A percentile compares a stretch with the other conserved stretches of the same genome.
Evolutionary conservation across 306 rosid species (phyloP).

Genomic region (Acacia crassicarpa): DNA sequence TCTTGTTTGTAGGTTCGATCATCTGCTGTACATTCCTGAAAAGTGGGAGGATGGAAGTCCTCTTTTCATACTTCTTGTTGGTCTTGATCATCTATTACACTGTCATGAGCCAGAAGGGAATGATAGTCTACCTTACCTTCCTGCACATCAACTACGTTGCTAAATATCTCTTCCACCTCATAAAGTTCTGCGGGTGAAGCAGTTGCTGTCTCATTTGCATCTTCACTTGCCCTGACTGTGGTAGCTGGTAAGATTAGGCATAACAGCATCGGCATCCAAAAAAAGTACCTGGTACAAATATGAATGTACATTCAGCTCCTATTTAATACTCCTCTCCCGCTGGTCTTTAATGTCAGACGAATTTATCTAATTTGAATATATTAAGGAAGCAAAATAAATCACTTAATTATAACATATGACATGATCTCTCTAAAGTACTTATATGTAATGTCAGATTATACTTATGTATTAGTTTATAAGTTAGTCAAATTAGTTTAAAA

Average conservation of each 20-base stretch:
- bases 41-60: conserved; percentile 65
- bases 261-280: conserved; percentile 85
- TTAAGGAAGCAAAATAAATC: no score
- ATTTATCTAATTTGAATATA: no score
- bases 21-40: conserved; percentile 71
- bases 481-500: no score
- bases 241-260: conserved; percentile 77
- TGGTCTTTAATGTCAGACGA: no score
- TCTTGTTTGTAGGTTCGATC: no score
- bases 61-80: conserved; percentile 69
- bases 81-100: conserved; percentile 41
- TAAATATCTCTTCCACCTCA: conserved; percentile 96
- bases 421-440: no score
- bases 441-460: no score
- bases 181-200: conserved; percentile 94
- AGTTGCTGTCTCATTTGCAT: conserved; percentile 66
- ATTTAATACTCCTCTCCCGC: conserved; percentile 13
- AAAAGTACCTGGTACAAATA: conserved; percentile 87
- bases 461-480: no score
- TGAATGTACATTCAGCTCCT: conserved; percentile 58
- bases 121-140: conserved; percentile 64
- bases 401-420: no score
- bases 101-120: conserved; percentile 44
- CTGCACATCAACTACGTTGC: conserved; percentile 64
- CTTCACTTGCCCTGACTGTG: conserved; percentile 57